Evolutionary conservation across 441 rosid species (phyloP), one percentile per base, ranked within the genome.

Genomic region (Iberis amara): DNA sequence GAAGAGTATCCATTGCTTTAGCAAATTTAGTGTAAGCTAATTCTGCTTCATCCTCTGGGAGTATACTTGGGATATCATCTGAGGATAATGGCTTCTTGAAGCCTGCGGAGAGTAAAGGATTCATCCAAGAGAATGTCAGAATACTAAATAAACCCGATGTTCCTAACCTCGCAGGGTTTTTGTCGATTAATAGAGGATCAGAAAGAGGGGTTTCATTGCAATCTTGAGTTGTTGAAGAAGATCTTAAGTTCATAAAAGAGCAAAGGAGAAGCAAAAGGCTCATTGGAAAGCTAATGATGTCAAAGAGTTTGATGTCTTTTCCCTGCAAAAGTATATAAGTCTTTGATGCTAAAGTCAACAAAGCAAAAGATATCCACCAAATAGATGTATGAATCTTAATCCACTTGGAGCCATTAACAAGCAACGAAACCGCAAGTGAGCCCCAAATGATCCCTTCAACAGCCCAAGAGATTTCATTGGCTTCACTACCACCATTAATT

Each of bases 91-190:
- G 91, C 65, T 70, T 90, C 13, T 67, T 66, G 78, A 66, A 73
- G 31, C 96, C 98, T 57, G 68, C 47, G 0, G 73, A 59, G 53
- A 90, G 91, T 68, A 90, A 68, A 37, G 82, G 74, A 69, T 76
- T 78, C 42, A 85, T 70, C 94, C 98, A 90, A 37, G 94, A 85
- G 69, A 90, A 90, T 0, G 77, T 59, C 55, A 90, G 40, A 61
- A 60, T 73, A 65, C 85, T 79, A 64, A 84, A 52, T 51, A 83
- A 81, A 13, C 72, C 47, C 26, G 78, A 77, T 11, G 68, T 56
- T 59, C 66, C 61, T 27, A 85, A 61, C 47, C 54, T 61, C 6
- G 76, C 68, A 27, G 15, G 46, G 40, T 69, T 62, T 23, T 57
- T 64, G 8, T 28, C 70, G 3, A 32, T 59, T 51, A 81, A 60